A percentile compares a stretch with the other conserved stretches of the same genome.
Evolutionary conservation across 2,329 filamentous ascomycete species (phyloP).

Genomic region (Phyllosticta ampelicida): DNA sequence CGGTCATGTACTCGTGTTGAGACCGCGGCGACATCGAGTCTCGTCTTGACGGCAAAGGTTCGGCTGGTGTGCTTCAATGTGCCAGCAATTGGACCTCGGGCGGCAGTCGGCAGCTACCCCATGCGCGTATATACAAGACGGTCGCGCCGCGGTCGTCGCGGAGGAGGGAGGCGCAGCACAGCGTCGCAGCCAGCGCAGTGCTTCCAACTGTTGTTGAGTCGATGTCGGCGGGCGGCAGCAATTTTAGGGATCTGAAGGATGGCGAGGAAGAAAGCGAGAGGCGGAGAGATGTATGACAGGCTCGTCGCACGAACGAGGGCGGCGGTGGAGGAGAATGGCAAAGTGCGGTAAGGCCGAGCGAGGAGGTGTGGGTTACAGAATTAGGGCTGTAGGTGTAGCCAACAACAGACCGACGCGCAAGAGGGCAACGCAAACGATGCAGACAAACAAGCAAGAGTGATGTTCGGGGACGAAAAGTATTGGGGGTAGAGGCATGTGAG

Average conservation of each 20-base stretch:
- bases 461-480: too few species aligned
- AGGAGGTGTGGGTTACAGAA: not conserved
- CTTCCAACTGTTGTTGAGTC: not conserved
- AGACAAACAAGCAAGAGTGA: not conserved
- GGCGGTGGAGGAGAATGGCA: not conserved
- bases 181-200: not conserved
- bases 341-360: not conserved
- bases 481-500: not conserved
- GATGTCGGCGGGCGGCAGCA: not conserved
- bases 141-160: not conserved
- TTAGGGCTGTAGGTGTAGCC: not conserved
- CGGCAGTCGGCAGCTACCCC: not conserved
- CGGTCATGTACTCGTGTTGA: constrained; percentile 8
- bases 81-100: not conserved
- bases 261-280: constrained; percentile 1
- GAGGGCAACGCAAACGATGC: not conserved
- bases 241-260: not conserved
- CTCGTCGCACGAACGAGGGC: not conserved
- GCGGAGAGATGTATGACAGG: not conserved
- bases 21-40: not conserved
- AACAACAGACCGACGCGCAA: not conserved
- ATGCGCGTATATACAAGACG: not conserved
- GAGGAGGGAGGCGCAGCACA: not conserved
- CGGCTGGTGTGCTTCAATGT: not conserved
- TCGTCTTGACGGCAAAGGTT: not conserved